Percentiles rank a stretch among this genome's conserved stretches.
phyloP scores from a whole-genome alignment of 495 filamentous ascomycete genomes.

The Ramalina peruviana region DNA sequence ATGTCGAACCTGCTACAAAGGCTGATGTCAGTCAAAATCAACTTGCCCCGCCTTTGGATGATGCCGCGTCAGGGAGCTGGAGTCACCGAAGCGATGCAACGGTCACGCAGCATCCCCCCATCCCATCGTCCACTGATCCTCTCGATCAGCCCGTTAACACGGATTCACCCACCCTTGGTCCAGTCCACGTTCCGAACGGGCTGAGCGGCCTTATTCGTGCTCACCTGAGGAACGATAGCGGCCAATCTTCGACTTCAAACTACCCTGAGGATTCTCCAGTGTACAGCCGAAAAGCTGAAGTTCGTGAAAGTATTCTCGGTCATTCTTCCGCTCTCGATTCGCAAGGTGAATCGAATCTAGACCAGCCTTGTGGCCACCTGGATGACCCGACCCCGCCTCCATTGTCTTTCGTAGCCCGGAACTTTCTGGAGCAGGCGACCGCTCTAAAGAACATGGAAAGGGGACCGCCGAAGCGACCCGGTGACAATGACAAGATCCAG shows the following conservation, averaged over 20 bases:
- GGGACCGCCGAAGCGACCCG: conserved; percentile 15
- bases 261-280: conserved; percentile 39
- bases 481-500: conserved; percentile 16
- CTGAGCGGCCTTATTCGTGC: conserved; percentile 73
- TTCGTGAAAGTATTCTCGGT: conserved; percentile 23
- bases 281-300: conserved; percentile 21
- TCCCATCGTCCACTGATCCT: conserved; percentile 5
- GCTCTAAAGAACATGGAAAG: conserved; percentile 18
- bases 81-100: conserved; percentile 12
- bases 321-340: conserved; percentile 6
- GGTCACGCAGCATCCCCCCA: conserved; percentile 5
- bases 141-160: conserved; percentile 18
- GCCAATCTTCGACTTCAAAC: conserved; percentile 50
- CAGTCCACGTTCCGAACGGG: conserved; percentile 35
- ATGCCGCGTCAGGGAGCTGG: conserved; percentile 21
- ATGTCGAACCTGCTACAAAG: neutral
- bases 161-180: conserved; percentile 75
- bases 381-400: conserved; percentile 8
- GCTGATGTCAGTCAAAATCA: conserved; percentile 1
- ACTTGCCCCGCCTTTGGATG: conserved; percentile 9
- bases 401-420: conserved; percentile 17
- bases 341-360: conserved; percentile 39
- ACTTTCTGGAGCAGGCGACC: conserved; percentile 21
- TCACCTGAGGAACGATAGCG: conserved; percentile 74
- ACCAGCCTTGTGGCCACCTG: conserved; percentile 7